Evolutionary conservation across 352 stramenopile species (phyloP), one percentile per base, ranked within the genome.

Genomic region (Phytophthora pluvialis): DNA sequence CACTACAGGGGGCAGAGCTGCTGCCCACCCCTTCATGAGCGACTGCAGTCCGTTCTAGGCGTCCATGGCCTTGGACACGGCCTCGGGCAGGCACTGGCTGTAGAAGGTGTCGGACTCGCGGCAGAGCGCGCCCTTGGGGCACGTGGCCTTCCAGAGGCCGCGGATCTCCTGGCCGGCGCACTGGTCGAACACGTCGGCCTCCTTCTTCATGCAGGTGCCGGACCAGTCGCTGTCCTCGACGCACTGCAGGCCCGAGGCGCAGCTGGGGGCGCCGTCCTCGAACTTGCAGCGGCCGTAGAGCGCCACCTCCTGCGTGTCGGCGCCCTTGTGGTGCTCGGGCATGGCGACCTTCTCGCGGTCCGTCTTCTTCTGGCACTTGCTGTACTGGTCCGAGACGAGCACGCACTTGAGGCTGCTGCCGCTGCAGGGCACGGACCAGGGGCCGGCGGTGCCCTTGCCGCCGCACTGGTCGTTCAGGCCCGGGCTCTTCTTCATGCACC

Each of bases 151-250:
- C 69, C 69, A 77, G n/a, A 57, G 59, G 18, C 65, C 60, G 18
- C 60, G 51, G 25, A 60, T 36, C 39, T 65, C 59, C 65, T 66
- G 53, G 21, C 65, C 65, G 11, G 51, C 69, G 40, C 69, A 77
- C 31, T 73, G 64, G 43, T 72, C 69, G 45, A 42, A 73, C 8
- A 77, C 18, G 15, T 56, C 47, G 25, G 65, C 70, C 44, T 67
- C 56, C 49, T 63, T 74, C 60, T 69, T 74, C 53, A 67, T 65
- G 48, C 65, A 78, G 33, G n/a, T 65, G 35, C 70, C 70, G 29
- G 55, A 66, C 50, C 51, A 67, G 26, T 66, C 53, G 50, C 56
- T 69, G 42, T 71, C 60, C 44, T 72, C 65, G 31, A 78, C 44
- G 28, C 70, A 74, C 45, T 72, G 65, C 40, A 78, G 51, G 15